phyloP scores from a whole-genome alignment of 495 filamentous ascomycete species.

The Neohortaea acidophila region DNA sequence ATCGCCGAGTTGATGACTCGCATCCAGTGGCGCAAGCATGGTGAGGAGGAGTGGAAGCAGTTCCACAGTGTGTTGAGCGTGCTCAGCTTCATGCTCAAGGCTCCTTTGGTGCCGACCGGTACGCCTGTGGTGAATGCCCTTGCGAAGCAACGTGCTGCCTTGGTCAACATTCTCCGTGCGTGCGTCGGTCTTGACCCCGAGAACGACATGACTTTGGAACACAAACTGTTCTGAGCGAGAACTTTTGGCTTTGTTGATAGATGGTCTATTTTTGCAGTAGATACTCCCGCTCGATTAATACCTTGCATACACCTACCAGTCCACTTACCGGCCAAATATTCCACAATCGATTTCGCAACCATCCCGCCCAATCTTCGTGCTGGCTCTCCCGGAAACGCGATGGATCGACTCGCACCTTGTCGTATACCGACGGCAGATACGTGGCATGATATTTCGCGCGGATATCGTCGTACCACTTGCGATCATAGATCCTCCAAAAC shows the following conservation, averaged over 20 bases:
- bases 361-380: constrained; percentile 7
- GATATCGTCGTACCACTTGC: constrained; percentile 36
- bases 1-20: constrained; percentile 96
- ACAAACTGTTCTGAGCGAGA: constrained; percentile 67
- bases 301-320: constrained; percentile 12
- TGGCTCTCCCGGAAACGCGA: background rate
- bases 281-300: constrained; percentile 11
- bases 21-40: constrained; percentile 69
- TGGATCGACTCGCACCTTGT: constrained; percentile 38
- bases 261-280: constrained; percentile 3
- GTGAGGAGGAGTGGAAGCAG: constrained; percentile 56
- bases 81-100: constrained; percentile 99
- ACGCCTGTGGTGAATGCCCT: constrained; percentile 94
- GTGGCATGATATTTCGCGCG: constrained; percentile 36
- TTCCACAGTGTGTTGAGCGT: constrained; percentile 98
- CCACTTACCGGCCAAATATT: constrained; percentile 14
- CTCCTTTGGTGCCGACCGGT: constrained; percentile 84
- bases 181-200: constrained; percentile 96
- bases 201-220: constrained; percentile 98
- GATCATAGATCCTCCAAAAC: constrained; percentile 41
- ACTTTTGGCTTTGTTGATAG: background rate
- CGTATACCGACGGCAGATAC: constrained; percentile 39
- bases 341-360: constrained; percentile 4
- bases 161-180: constrained; percentile 98
- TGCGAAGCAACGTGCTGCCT: constrained; percentile 83